Evolutionary conservation across 2,329 filamentous ascomycete species (phyloP), one percentile per base, ranked within the genome.

Genomic region (Cercospora citrullina): DNA sequence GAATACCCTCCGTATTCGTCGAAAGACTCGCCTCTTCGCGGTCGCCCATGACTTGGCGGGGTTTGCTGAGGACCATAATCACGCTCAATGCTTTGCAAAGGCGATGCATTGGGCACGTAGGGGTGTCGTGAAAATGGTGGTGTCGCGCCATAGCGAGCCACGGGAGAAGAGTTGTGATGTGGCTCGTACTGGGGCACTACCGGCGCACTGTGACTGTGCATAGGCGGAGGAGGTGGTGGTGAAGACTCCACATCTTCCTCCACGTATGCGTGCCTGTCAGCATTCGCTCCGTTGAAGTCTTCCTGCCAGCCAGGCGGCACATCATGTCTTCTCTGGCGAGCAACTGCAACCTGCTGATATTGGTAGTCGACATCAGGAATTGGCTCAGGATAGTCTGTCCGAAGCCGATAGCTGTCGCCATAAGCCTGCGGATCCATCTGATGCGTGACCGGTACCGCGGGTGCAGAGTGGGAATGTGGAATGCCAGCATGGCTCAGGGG

Each of bases 361-460:
- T 78, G 77, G 58, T 75, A 75, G 26, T 79, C 64, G 70, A 76
- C 48, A 72, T 75, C 60, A 66, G 77, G 75, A 71, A 81, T 68
- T 60, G 75, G 70, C 77, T 79, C 73, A 2, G 75, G 66, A 70
- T 74, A 65, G 70, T 77, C 70, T 2, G 73, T 76, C n/a, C 68
- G 66, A 45, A 75, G 68, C 53, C 74, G 72, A 60, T 78, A 75
- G 33, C 67, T 69, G 48, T 72, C 77, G 75, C 72, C 72, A 61
- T 74, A 73, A 7, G 53, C 51, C 18, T 73, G 63, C 12, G 66
- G 5, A 88, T 87, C 6, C 85, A 89, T 2, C 5, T 68, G 68
- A 8, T 68, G 67, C 85, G 87, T 72, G 89, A 87, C 85, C 87
- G 80, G 80, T 10, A 83, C 77, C 10, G 75, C 69, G 0, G 82